Evolutionary conservation across 2,329 filamentous ascomycete genomes (phyloP).

Genomic region (Ceratocystis huliohia): DNA sequence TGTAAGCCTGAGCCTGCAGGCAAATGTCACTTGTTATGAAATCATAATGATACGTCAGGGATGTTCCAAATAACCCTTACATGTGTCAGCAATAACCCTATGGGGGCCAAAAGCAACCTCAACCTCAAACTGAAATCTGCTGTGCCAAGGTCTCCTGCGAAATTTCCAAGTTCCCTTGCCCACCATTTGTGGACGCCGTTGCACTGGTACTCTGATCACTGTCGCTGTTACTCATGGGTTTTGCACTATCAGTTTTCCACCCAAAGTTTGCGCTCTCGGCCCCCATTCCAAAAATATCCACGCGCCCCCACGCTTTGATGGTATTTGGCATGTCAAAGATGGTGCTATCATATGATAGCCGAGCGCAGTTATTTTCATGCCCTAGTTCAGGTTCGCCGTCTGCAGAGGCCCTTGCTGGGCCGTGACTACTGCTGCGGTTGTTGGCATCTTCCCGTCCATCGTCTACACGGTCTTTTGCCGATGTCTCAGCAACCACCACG

Average conservation of each 20-base stretch:
- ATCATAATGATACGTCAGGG: background rate
- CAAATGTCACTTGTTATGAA: background rate
- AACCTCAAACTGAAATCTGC: background rate
- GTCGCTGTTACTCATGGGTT: background rate
- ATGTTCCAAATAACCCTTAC: background rate
- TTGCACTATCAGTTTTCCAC: slow-evolving; percentile 14
- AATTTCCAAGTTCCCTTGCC: background rate
- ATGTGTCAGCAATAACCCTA: background rate
- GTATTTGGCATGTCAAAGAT: slow-evolving; percentile 36
- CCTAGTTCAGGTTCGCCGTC: background rate
- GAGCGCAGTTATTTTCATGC: slow-evolving; percentile 20
- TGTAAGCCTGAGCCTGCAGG: no score
- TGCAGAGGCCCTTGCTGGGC: background rate
- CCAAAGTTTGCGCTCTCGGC: slow-evolving; percentile 19
- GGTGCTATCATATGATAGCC: slow-evolving; percentile 32
- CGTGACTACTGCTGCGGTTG: slow-evolving; percentile 19
- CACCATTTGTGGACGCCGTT: background rate
- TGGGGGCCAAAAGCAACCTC: background rate
- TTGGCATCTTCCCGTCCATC: slow-evolving; percentile 26
- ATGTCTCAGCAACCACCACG: slow-evolving; percentile 39
- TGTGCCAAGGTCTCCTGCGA: slow-evolving; percentile 3
- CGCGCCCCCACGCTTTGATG: slow-evolving; percentile 9
- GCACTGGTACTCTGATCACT: background rate
- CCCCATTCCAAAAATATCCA: slow-evolving; percentile 19
- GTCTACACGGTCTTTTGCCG: slow-evolving; percentile 37